Evolutionary conservation across 2,329 filamentous ascomycete species (phyloP).

Genomic region (Huntiella abstrusa): DNA sequence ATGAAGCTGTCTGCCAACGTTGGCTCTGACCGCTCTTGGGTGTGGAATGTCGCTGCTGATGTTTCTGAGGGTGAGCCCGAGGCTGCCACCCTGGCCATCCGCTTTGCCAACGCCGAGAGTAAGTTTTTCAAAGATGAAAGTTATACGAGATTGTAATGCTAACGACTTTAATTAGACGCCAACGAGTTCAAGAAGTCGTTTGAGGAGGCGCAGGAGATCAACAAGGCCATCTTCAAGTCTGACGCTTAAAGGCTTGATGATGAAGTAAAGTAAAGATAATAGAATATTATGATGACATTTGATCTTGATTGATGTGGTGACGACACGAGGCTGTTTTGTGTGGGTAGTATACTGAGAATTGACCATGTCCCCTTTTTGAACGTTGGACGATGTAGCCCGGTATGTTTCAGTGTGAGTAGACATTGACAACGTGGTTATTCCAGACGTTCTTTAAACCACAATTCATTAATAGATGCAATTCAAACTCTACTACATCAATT

Average conservation of each 20-base stretch:
- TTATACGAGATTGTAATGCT: conserved; percentile 12
- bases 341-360: no score
- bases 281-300: background rate
- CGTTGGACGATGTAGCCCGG: no score
- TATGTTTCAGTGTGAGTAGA: no score
- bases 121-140: conserved; percentile 22
- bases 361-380: no score
- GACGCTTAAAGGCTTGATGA: conserved; percentile 13
- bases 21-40: conserved; percentile 95
- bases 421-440: no score
- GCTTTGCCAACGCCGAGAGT: conserved; percentile 97
- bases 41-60: conserved; percentile 96
- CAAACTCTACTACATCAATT: no score
- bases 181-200: conserved; percentile 96
- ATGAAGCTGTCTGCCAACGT: conserved; percentile 99
- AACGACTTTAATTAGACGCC: conserved; percentile 46
- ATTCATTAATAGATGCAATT: no score
- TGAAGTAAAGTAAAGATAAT: background rate
- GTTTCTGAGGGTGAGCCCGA: conserved; percentile 96
- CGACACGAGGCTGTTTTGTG: no score
- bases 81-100: conserved; percentile 86
- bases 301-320: background rate
- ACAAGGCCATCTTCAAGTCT: conserved; percentile 64
- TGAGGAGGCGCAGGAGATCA: conserved; percentile 91
- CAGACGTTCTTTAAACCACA: no score